Base-by-base conservation (phyloP, 345 rosid species). In the Orychophragmus violaceus region DNA sequence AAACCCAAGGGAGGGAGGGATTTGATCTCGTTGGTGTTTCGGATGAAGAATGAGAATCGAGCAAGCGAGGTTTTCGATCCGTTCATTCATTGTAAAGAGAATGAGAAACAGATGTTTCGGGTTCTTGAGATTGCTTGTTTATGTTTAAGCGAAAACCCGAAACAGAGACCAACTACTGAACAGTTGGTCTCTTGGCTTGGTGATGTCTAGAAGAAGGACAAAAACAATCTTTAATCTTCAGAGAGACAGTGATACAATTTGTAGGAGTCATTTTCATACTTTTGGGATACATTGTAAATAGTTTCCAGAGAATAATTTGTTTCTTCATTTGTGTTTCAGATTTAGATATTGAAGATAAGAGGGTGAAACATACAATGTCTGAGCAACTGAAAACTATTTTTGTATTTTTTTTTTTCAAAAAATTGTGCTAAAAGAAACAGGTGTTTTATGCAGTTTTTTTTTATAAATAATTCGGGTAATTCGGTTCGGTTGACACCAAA, bases 171-270 rank as follows among this genome's bases (percentile, higher is more conserved):
- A 55, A 80, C 76, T 3, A 84, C 83, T 16, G 79, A 81, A 74
- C 83, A 84, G 77, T 72, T 90, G 10, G 95, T 85, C 64, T 73
- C 87, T 68, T 84, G 86, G 84, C 95, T 90, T 25, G 81, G 84
- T 68, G 72, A 41, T 62, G 49, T 75, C 39, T 69, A 55, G 50
- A 53, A 33, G 49, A 35, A 52, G 24, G 13, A 17, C 13, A 8
- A 36, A 19, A 27, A 13, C 54, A 23, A 16, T 55, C 12, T 59
- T 37, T 50, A 11, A 52, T 54, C 49, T 52, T 24, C 28, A 29
- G 22, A 44, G 14, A 42, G 9, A 14, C 14, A 56, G 28, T 14
- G 45, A 8, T 21, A 25, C 58, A 39, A 58, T 21, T 71, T 71
- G 70, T 71, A n/a, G 35, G 33, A 22, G 16, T 50, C 14, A 5